phyloP scores from a whole-genome alignment of 2,329 filamentous ascomycete species.

The Cylindrodendrum hubeiense region DNA sequence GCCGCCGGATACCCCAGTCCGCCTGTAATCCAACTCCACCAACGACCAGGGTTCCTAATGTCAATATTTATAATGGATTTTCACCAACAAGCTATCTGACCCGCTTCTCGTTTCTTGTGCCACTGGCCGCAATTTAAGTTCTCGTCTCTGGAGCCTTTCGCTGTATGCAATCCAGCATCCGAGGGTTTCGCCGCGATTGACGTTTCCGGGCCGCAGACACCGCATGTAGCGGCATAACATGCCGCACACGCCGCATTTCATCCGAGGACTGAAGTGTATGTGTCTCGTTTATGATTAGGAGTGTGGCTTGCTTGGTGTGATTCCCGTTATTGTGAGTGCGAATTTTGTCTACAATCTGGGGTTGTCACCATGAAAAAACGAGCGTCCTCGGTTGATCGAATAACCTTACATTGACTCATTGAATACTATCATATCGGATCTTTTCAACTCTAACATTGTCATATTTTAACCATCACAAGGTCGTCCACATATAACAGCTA shows the following conservation, averaged over 20 bases:
- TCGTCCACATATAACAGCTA: neutral
- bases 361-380: neutral
- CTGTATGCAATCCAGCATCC: no score
- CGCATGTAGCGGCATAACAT: neutral
- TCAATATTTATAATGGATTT: neutral
- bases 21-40: neutral
- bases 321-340: neutral
- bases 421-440: no score
- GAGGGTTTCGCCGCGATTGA: neutral
- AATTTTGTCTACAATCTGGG: neutral
- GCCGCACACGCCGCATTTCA: slow-evolving; percentile 15
- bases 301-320: no score
- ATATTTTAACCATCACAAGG: neutral
- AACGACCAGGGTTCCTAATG: neutral
- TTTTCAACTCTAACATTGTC: neutral
- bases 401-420: no score
- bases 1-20: no score
- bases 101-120: neutral
- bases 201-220: slow-evolving; percentile 2
- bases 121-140: neutral
- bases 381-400: neutral
- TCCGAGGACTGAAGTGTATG: neutral
- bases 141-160: neutral
- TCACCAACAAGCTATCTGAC: neutral
- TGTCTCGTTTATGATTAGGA: neutral